Base-by-base conservation (phyloP, 2,329 filamentous ascomycete species). In the Delphinella strobiligena region DNA sequence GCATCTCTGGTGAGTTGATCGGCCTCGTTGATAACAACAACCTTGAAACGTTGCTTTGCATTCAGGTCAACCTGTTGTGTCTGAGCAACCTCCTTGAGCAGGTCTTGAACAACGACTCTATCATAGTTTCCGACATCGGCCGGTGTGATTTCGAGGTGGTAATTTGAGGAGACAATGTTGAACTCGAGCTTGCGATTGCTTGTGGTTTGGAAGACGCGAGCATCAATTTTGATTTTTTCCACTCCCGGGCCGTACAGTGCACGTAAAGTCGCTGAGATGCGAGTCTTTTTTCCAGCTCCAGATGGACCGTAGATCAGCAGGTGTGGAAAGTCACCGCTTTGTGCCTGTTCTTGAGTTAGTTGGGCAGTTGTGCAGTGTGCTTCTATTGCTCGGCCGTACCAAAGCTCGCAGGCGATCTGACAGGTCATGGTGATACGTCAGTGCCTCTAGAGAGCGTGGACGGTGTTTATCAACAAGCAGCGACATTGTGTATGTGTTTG, bases 221-320 rank as follows among this genome's bases (percentile, higher is more conserved):
- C 85, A 58, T 98, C 91, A 63, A 98, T 96, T 68, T 96, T 96
- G 72, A 98, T 98, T 72, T 95, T 96, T 58, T 98, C 93, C n/a
- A 94, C 91, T 32, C 91, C 89, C 0, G 89, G 80, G 0, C 91
- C 91, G 61, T 91, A 98, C 5, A 98, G 73, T 56, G 95, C 89
- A 60, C 94, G 93, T 3, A 98, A 68, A 0, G 89, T 96, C 12
- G 91, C 88, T 14, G 95, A 86, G 49, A 96, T 93, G 32, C 91
- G 80, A 1, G 91, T 98, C 65, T 98, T 98, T 63, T 98, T 98
- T 49, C 91, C 91, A 4, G 91, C 91, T 24, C 91, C 91, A 0
- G 89, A 95, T 1, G 91, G 91, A 0, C 91, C 91, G 58, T 96
- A 98, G 48, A 98, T 84, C 46, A 98, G 82, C 34, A 98, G 78